A percentile compares a stretch with the other conserved stretches of the same genome.
These are phyloP conservation scores for Paecilomyces sp. DNA, from an alignment of 2,329 filamentous ascomycete species.

Conservation along the genomic window DNA sequence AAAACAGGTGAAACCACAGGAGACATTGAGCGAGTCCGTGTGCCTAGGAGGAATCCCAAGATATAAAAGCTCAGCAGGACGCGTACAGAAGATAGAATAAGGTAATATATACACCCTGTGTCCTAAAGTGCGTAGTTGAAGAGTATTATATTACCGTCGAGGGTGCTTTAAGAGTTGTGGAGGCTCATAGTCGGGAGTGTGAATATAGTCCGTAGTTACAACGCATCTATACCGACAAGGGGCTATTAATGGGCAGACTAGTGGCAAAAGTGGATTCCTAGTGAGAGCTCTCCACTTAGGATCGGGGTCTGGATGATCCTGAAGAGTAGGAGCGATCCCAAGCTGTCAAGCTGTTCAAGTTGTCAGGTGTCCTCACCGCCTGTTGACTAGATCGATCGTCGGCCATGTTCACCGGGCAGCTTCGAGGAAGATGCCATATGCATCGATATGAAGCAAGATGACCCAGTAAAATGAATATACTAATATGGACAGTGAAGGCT, in stretches of 20 bases:
- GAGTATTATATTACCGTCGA: background rate
- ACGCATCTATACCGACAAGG: background rate
- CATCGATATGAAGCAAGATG: background rate
- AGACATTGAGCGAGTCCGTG: slow-evolving; percentile 20
- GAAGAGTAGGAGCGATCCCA: background rate
- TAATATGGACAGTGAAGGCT: background rate
- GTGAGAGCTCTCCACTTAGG: background rate
- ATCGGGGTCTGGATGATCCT: background rate
- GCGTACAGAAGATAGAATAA: background rate
- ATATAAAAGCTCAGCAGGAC: background rate
- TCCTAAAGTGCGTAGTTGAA: background rate
- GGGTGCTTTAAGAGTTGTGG: background rate
- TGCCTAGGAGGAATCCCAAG: background rate
- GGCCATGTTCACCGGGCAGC: background rate
- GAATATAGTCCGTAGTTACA: background rate
- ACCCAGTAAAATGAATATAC: background rate
- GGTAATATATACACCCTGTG: background rate
- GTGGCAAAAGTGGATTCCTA: background rate
- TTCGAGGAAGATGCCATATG: background rate
- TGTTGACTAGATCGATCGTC: background rate
- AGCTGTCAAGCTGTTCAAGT: background rate
- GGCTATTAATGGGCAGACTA: background rate
- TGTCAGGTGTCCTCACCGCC: background rate
- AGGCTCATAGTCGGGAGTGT: background rate
- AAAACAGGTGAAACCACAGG: slow-evolving; percentile 19